Evolutionary conservation across 495 filamentous ascomycete species (phyloP).

Genomic region (Talaromyces stipitatus): DNA sequence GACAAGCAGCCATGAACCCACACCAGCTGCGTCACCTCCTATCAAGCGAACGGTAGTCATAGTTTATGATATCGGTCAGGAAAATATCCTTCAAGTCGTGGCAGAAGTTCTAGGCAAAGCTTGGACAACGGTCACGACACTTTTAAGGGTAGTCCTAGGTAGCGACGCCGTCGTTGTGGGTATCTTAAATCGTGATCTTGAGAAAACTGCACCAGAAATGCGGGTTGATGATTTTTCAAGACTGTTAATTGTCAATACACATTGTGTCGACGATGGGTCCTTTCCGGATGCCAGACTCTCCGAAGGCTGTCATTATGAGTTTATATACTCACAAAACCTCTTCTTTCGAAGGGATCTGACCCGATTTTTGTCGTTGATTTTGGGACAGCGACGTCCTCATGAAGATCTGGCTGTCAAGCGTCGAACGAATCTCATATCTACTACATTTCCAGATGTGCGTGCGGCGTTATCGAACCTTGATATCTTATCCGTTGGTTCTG

Average conservation of each 20-base stretch:
- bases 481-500: conserved; percentile 75
- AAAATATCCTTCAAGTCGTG: conserved; percentile 57
- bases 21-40: background rate
- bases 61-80: conserved; percentile 52
- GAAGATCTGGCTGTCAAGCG: conserved; percentile 66
- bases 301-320: conserved; percentile 68
- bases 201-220: conserved; percentile 34
- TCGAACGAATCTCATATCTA: conserved; percentile 75
- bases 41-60: conserved; percentile 40
- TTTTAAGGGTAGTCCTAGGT: conserved; percentile 39
- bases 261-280: conserved; percentile 64
- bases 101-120: conserved; percentile 64
- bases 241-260: conserved; percentile 60
- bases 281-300: conserved; percentile 56
- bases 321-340: conserved; percentile 62
- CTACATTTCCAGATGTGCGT: conserved; percentile 77
- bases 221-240: conserved; percentile 39
- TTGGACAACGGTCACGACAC: conserved; percentile 45
- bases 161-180: conserved; percentile 52
- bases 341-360: conserved; percentile 70
- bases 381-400: conserved; percentile 69
- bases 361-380: conserved; percentile 66
- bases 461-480: conserved; percentile 78
- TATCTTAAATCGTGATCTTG: conserved; percentile 44
- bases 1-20: background rate